Conservation (phyloP, 1,139 yeast genomes). For the Hyphopichia burtonii region DNA sequence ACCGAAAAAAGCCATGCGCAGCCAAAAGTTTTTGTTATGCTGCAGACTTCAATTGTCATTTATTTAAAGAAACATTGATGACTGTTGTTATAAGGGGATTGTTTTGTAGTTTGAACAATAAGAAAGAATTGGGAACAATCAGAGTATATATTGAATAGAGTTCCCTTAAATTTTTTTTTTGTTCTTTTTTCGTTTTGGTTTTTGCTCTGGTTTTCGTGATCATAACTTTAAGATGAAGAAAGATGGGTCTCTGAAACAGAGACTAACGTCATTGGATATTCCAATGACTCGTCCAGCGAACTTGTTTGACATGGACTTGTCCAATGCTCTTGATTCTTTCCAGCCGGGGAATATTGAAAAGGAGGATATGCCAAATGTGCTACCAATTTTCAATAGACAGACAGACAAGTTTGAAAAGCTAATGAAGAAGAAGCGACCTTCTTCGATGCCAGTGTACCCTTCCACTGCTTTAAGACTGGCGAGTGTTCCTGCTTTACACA, state of each 20-base stretch:
- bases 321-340: conserved; percentile 29
- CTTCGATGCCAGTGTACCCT: not conserved
- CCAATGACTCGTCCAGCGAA: conserved; percentile 24
- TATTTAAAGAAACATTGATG: too few relatives aligned
- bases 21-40: too few relatives aligned
- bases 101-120: too few relatives aligned
- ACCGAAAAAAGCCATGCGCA: too few relatives aligned
- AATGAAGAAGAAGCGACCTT: conserved; percentile 5
- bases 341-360: conserved; percentile 24
- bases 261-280: conserved; percentile 22
- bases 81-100: too few relatives aligned
- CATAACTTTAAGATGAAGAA: not conserved
- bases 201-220: too few relatives aligned
- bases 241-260: conserved; percentile 16
- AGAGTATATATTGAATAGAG: too few relatives aligned
- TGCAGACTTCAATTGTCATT: too few relatives aligned
- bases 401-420: conserved; percentile 24
- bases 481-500: conserved; percentile 20
- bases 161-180: too few relatives aligned
- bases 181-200: too few relatives aligned
- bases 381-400: conserved; percentile 27
- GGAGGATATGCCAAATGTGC: conserved; percentile 29
- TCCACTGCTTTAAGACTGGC: conserved; percentile 15
- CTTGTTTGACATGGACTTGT: conserved; percentile 21
- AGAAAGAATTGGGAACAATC: too few relatives aligned